Evolutionary conservation across 2,329 filamentous ascomycete genomes (phyloP).

Genomic region (Lecanicillium sp.): DNA sequence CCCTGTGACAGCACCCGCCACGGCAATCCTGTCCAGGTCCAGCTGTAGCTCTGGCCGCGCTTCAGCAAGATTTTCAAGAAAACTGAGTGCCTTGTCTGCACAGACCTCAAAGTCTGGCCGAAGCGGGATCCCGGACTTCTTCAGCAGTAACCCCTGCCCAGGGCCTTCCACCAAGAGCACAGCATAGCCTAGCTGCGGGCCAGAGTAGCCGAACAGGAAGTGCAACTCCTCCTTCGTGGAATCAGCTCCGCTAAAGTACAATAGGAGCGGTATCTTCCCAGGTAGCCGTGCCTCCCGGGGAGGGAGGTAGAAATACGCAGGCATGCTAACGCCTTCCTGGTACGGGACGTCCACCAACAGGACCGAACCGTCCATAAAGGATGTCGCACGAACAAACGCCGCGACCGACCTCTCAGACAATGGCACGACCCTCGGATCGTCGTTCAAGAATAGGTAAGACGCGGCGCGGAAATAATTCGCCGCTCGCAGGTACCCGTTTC

Average conservation of each 20-base stretch:
- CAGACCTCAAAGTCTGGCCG: constrained; percentile 32
- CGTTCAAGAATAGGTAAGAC: constrained; percentile 27
- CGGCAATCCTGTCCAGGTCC: constrained; percentile 27
- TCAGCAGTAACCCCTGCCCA: constrained; percentile 32
- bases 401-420: constrained; percentile 15
- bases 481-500: too few relatives aligned
- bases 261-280: constrained; percentile 24
- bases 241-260: constrained; percentile 28
- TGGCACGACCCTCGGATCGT: constrained; percentile 20
- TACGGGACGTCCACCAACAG: constrained; percentile 29
- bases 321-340: constrained; percentile 21
- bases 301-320: constrained; percentile 30
- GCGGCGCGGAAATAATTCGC: constrained; percentile 33
- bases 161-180: constrained; percentile 37
- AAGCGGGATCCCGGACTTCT: constrained; percentile 18
- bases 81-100: constrained; percentile 21
- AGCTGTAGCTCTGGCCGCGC: constrained; percentile 19
- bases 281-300: constrained; percentile 11
- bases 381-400: constrained; percentile 18
- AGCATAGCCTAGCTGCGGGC: constrained; percentile 28
- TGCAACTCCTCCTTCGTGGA: constrained; percentile 32
- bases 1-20: constrained; percentile 33
- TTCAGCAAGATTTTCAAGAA: constrained; percentile 13
- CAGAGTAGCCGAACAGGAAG: constrained; percentile 20
- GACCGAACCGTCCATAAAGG: constrained; percentile 19